phyloP scores from a whole-genome alignment of 225 moss, liverwort and hornwort genomes.

The Ulota crispa region DNA sequence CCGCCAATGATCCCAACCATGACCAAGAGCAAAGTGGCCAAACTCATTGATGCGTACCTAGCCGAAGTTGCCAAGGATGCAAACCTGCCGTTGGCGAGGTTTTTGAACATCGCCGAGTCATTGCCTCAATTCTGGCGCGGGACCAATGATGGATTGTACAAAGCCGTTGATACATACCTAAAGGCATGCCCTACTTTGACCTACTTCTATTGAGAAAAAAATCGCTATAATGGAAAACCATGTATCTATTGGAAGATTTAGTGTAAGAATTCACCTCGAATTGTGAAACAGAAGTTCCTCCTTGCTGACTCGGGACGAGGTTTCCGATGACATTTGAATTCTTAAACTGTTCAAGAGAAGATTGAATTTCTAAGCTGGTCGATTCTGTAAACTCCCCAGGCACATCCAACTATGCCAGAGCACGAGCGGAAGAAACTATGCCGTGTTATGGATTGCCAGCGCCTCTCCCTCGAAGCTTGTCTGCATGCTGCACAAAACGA shows the following conservation, averaged over 20 bases:
- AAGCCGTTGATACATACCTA: constrained; percentile 92
- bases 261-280: constrained; percentile 21
- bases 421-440: constrained; percentile 87
- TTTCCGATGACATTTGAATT: not conserved
- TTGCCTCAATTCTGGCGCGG: constrained; percentile 71
- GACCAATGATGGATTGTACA: constrained; percentile 91
- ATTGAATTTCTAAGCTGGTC: constrained; percentile 13
- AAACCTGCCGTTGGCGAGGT: constrained; percentile 69
- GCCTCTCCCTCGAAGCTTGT: constrained; percentile 86
- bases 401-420: constrained; percentile 81
- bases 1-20: constrained; percentile 46
- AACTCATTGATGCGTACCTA: constrained; percentile 82
- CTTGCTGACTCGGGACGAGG: not conserved
- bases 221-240: constrained; percentile 24
- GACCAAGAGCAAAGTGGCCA: constrained; percentile 80
- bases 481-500: constrained; percentile 96
- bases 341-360: not conserved
- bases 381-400: constrained; percentile 45
- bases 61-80: constrained; percentile 85
- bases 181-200: constrained; percentile 62
- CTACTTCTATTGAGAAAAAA: constrained; percentile 25
- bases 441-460: constrained; percentile 85
- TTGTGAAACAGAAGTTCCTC: constrained; percentile 22
- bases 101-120: constrained; percentile 78
- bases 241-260: constrained; percentile 33